Evolutionary conservation across 2,329 filamentous ascomycete genomes (phyloP).

Genomic region (Aureobasidium sp.): DNA sequence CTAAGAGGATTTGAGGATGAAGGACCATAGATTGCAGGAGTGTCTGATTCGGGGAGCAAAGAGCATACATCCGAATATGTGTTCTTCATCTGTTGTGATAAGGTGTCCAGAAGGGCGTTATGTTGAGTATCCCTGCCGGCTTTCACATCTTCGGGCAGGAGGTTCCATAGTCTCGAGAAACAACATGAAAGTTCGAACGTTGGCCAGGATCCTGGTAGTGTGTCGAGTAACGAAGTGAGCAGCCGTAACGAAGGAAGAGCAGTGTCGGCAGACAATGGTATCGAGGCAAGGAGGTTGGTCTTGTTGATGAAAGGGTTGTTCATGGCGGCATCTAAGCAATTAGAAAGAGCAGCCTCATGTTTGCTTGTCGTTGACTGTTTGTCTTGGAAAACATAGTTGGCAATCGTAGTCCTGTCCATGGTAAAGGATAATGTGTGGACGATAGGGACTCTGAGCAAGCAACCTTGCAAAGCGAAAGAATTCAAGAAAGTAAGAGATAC

Average conservation of each 20-base stretch:
- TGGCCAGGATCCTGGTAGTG: slow-evolving; percentile 24
- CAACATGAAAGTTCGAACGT: slow-evolving; percentile 28
- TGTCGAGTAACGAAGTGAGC: slow-evolving; percentile 23
- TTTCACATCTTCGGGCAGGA: slow-evolving; percentile 33
- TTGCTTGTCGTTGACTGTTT: neutral
- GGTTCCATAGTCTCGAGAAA: slow-evolving; percentile 32
- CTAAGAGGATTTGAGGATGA: slow-evolving; percentile 22
- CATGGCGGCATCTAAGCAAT: neutral
- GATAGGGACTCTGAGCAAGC: neutral
- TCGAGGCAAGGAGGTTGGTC: slow-evolving; percentile 6
- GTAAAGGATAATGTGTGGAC: neutral
- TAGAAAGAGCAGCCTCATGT: neutral
- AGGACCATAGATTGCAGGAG: slow-evolving; percentile 26
- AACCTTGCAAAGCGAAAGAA: neutral
- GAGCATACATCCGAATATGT: slow-evolving; percentile 25
- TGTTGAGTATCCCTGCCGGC: slow-evolving; percentile 21
- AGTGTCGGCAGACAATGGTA: slow-evolving; percentile 14
- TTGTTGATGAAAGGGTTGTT: neutral
- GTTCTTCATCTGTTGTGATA: slow-evolving; percentile 23
- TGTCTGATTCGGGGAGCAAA: slow-evolving; percentile 21
- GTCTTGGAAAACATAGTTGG: neutral
- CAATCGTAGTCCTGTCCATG: slow-evolving; percentile 9
- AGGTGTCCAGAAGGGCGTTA: slow-evolving; percentile 19
- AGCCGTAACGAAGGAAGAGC: slow-evolving; percentile 24
- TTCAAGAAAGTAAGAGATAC: neutral